A percentile compares a stretch with the other conserved stretches of the same genome.
These are phyloP conservation scores for Trichoderma koningii DNA, from an alignment of 2,329 filamentous ascomycete genomes.

Conservation along the genomic window DNA sequence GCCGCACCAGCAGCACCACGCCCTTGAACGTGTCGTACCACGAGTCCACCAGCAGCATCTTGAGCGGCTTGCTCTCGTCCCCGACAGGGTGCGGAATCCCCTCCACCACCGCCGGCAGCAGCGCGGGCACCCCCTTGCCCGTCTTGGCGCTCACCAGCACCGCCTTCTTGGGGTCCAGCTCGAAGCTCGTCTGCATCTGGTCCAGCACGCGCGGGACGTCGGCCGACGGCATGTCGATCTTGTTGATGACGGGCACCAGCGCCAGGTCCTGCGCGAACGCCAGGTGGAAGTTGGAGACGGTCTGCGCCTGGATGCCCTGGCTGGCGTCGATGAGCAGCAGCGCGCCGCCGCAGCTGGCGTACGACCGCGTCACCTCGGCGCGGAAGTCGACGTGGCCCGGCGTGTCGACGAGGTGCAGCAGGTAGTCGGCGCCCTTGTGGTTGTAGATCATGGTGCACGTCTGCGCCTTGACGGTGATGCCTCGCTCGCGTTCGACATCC, in stretches of 20 bases:
- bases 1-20: conserved; percentile 83
- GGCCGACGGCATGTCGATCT: conserved; percentile 88
- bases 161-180: conserved; percentile 74
- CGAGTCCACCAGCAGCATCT: conserved; percentile 89
- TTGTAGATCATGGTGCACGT: conserved; percentile 98
- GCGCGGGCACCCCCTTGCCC: conserved; percentile 78
- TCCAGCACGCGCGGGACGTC: conserved; percentile 83
- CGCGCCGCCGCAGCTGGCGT: conserved; percentile 93
- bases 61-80: conserved; percentile 69
- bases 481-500: conserved; percentile 92
- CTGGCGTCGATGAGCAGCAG: conserved; percentile 92
- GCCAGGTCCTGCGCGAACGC: conserved; percentile 88
- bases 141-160: conserved; percentile 87
- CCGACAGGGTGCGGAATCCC: conserved; percentile 80
- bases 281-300: conserved; percentile 97
- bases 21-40: conserved; percentile 98
- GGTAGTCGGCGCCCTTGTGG: conserved; percentile 80
- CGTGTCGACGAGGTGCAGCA: conserved; percentile 93
- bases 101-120: conserved; percentile 84
- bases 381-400: conserved; percentile 97
- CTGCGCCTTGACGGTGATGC: conserved; percentile 98
- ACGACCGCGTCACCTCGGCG: conserved; percentile 92
- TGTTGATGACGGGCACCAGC: conserved; percentile 92
- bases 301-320: conserved; percentile 96
- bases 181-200: conserved; percentile 84